Conservation (phyloP, 2,329 filamentous ascomycete species). For the Cryphonectria naterciae region DNA sequence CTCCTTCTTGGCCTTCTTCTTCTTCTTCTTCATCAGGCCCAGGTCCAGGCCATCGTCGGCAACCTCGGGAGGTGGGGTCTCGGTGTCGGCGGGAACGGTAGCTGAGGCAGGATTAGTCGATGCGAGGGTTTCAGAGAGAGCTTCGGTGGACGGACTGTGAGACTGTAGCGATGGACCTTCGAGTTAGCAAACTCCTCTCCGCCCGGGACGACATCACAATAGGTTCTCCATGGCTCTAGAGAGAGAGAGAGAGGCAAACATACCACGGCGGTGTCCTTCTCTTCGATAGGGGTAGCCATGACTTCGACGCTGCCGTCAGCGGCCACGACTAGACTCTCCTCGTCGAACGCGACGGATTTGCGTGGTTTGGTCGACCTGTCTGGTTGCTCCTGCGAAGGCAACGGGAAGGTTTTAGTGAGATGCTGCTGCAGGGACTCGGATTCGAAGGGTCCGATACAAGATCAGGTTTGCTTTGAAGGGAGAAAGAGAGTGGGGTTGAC, state of each 20-base stretch:
- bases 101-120: slow-evolving; percentile 30
- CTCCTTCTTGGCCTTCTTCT: slow-evolving; percentile 64
- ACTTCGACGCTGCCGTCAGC: slow-evolving; percentile 84
- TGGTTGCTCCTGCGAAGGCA: slow-evolving; percentile 28
- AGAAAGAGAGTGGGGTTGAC: background rate
- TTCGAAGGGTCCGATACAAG: slow-evolving; percentile 1
- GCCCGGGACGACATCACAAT: background rate
- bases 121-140: slow-evolving; percentile 28
- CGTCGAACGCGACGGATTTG: slow-evolving; percentile 93
- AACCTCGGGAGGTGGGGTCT: slow-evolving; percentile 59
- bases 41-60: slow-evolving; percentile 61
- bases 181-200: slow-evolving; percentile 16
- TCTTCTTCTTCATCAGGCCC: slow-evolving; percentile 75
- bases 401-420: slow-evolving; percentile 32
- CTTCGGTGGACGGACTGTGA: slow-evolving; percentile 30
- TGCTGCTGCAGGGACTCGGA: slow-evolving; percentile 5
- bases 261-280: slow-evolving; percentile 75
- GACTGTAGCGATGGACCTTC: slow-evolving; percentile 15
- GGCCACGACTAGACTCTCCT: slow-evolving; percentile 86
- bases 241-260: background rate
- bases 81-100: slow-evolving; percentile 31
- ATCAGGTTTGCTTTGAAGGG: slow-evolving; percentile 18
- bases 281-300: slow-evolving; percentile 69
- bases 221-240: too few relatives aligned
- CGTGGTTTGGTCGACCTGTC: slow-evolving; percentile 70